Evolutionary conservation across 148 eudicot genomes (phyloP), one percentile per base, ranked within the genome.

Genomic region (Heliosperma pusillum): DNA sequence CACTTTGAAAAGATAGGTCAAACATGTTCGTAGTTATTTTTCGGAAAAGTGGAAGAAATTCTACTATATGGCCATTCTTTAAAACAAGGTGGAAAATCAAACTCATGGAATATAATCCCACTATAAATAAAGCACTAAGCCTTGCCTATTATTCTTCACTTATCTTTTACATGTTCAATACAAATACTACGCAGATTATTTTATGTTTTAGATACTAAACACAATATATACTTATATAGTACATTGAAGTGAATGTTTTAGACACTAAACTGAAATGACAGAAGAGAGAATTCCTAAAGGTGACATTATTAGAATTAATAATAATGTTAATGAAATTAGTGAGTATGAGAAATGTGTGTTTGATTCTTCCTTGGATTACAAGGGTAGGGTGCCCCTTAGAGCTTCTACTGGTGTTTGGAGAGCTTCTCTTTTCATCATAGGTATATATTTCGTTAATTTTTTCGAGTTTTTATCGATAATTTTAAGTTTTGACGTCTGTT

Each of bases 351-450:
- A 77, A 75, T 91, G 88, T 89, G 96, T 91, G 29, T 82, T 78
- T 70, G 93, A 91, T 78, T 87, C 89, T 77, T 91, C 96, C 4
- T 17, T 83, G 29, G 96, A 91, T 85, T 79, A 82, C 73, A 84
- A 83, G 79, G 96, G 93, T 10, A 85, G 79, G 44, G 22, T 87
- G 47, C 96, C 96, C 81, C 82, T 83, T 24, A 80, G 96, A 44
- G 84, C 88, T 67, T 72, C 82, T 8, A 91, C 93, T 47, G 96
- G 96, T 76, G 89, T 73, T 68, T 91, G 96, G 96, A 91, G 82
- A 74, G 96, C 96, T 40, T 83, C 96, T 7, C 82, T 89, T 75
- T 91, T 86, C 77, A 84, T 91, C 69, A 84, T 91, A 9, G 89
- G 96, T 91, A 87, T 82, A 80, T 86, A 81, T 3, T 15, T 47